Conservation (phyloP, 306 rosid species). For the Glycine tomentella region DNA sequence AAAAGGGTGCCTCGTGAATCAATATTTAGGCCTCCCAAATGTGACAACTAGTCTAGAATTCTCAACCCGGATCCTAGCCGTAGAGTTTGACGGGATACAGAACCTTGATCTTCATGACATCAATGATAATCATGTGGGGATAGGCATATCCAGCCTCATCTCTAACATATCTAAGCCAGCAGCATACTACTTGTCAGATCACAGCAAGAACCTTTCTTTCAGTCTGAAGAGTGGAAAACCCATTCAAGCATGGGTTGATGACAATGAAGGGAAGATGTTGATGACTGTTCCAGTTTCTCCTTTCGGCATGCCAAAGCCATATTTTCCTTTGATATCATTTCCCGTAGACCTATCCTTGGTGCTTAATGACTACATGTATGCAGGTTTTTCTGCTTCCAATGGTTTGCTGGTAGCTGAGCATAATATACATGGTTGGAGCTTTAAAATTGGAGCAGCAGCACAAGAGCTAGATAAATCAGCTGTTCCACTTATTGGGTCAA, state of each 20-base stretch:
- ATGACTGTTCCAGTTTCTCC: constrained; percentile 41
- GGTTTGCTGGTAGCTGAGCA: constrained; percentile 46
- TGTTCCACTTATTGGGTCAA: constrained; percentile 38
- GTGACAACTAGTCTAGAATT: constrained; percentile 16
- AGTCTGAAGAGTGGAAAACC: constrained; percentile 40
- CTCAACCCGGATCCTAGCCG: constrained; percentile 30
- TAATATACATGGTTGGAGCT: constrained; percentile 51
- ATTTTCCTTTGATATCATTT: constrained; percentile 42
- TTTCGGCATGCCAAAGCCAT: constrained; percentile 43
- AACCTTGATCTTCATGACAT: constrained; percentile 45
- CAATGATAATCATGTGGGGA: constrained; percentile 49
- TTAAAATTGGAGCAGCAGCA: constrained; percentile 47
- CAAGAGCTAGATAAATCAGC: constrained; percentile 32
- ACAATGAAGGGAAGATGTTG: constrained; percentile 39
- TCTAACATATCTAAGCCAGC: constrained; percentile 42
- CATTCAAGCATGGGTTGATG: constrained; percentile 47
- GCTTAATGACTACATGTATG: constrained; percentile 41
- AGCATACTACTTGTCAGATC: constrained; percentile 10
- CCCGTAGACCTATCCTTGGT: constrained; percentile 41
- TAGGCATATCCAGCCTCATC: constrained; percentile 44
- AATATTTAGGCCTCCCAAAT: constrained; percentile 51
- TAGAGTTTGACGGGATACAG: constrained; percentile 46
- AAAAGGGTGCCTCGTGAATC: constrained; percentile 44
- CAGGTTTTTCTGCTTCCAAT: constrained; percentile 52
- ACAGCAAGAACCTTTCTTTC: constrained; percentile 12